Base-by-base conservation (phyloP, 169 alveolate genomes). In the Sarcocystis neurona region DNA sequence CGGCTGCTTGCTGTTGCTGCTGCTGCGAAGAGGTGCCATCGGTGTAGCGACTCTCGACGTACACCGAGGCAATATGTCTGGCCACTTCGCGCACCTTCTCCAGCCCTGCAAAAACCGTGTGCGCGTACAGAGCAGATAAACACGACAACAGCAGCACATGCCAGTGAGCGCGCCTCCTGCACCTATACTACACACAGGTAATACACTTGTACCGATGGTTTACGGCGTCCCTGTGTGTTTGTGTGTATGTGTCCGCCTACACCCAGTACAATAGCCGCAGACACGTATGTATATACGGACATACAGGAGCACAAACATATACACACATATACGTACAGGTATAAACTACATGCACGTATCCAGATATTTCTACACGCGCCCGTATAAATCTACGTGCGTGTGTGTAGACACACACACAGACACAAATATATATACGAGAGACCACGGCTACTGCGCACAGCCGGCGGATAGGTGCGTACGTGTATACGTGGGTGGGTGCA, bases 11-110 rank as follows among this genome's bases (percentile, higher is more conserved):
- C 74, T 39, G 84, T 39, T 75, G 84, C 84, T 41, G 84, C 84
- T 75, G 84, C 79, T 50, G 70, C 78, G 60, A 18, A 43, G 44
- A 56, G 18, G 44, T 1, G 58, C 75, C 75, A 56, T 68, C 60
- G n/a, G 60, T 68, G 78, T 80, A 80, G 43, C 88, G 77, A 41
- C 88, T 48, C 41, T 80, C 88, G 46, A 80, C 88, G 46, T 41
- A 80, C 56, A 80, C 88, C 50, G 56, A 23, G 27, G 78, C 88
- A 1, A 80, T 80, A 30, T 56, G 39, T 18, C 70, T 66, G 1
- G 88, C 88, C 41, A 80, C 88, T 53, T 80, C 88, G 30, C 70
- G 68, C 78, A 80, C 88, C 78, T 80, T 80, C 58, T 80, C 77
- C 56, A 80, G 48, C 5, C 88, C 88, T 80, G 88, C 50, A 18